Conservation (phyloP, 768 basidiomycete genomes). For the Leccinum broughii region DNA sequence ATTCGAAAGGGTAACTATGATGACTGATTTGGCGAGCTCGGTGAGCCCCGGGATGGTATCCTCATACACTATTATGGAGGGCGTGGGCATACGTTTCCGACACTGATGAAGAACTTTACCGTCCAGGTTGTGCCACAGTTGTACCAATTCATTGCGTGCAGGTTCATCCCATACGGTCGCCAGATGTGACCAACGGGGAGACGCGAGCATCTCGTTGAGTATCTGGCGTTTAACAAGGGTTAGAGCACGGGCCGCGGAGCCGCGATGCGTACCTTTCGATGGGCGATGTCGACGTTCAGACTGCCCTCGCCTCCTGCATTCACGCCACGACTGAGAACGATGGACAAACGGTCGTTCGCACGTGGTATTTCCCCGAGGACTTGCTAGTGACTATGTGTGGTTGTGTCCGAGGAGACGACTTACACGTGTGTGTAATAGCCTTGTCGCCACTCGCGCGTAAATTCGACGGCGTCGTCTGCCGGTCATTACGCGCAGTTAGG, state of each 20-base stretch:
- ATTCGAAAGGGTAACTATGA: conserved; percentile 60
- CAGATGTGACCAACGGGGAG: conserved; percentile 52
- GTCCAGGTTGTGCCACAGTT: conserved; percentile 60
- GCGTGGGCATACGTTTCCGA: neutral
- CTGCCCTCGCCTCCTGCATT: conserved; percentile 48
- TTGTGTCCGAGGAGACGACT: conserved; percentile 1
- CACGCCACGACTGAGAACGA: conserved; percentile 38
- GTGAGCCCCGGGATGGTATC: conserved; percentile 52
- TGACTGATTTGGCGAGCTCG: conserved; percentile 48
- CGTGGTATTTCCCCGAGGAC: neutral
- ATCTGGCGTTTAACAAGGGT: conserved; percentile 38
- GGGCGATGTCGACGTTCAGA: conserved; percentile 53
- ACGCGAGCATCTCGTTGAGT: conserved; percentile 53
- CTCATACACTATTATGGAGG: conserved; percentile 49
- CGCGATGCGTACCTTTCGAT: conserved; percentile 46
- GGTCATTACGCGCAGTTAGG: neutral
- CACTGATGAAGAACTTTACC: conserved; percentile 33
- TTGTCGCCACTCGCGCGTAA: conserved; percentile 57
- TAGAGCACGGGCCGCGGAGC: too few relatives aligned
- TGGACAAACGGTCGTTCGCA: neutral
- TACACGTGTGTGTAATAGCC: conserved; percentile 42
- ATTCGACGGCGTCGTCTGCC: conserved; percentile 33
- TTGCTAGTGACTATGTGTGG: neutral
- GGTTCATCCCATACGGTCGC: conserved; percentile 43
- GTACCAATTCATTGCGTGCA: conserved; percentile 45